Evolutionary conservation across 768 basidiomycete genomes (phyloP).

Genomic region (Suillus paluster): DNA sequence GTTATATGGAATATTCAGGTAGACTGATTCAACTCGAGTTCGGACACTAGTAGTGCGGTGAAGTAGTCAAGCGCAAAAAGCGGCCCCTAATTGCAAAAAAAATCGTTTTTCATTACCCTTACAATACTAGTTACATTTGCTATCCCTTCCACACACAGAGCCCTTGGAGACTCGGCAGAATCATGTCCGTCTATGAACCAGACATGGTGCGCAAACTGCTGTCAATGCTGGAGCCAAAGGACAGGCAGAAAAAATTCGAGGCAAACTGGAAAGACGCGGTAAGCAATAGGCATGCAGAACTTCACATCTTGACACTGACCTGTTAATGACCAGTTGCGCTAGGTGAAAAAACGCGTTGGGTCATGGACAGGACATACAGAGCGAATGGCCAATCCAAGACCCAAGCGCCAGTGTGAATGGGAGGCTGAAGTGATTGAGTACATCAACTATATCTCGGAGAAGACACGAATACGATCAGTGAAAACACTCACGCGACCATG

Average conservation of each 20-base stretch:
- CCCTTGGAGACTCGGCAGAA: background rate
- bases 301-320: too few relatives aligned
- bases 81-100: conserved; percentile 1
- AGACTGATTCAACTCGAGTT: background rate
- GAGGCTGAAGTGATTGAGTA: conserved; percentile 27
- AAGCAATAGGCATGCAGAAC: background rate
- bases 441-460: conserved; percentile 18
- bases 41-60: background rate
- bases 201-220: background rate
- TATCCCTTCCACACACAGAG: background rate
- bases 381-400: conserved; percentile 3
- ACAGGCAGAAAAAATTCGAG: background rate
- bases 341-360: conserved; percentile 8
- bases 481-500: background rate
- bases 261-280: background rate
- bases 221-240: background rate
- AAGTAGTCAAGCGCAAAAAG: background rate
- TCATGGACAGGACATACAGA: background rate
- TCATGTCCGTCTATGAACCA: background rate
- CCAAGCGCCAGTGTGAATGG: conserved; percentile 20
- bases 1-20: background rate
- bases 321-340: background rate
- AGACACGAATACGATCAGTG: background rate
- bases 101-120: background rate
- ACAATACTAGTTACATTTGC: background rate